A percentile compares a stretch with the other conserved stretches of the same genome.
These are phyloP conservation scores for Starmerella davenportii DNA, from an alignment of 805 yeast species.

Conservation along the genomic window DNA sequence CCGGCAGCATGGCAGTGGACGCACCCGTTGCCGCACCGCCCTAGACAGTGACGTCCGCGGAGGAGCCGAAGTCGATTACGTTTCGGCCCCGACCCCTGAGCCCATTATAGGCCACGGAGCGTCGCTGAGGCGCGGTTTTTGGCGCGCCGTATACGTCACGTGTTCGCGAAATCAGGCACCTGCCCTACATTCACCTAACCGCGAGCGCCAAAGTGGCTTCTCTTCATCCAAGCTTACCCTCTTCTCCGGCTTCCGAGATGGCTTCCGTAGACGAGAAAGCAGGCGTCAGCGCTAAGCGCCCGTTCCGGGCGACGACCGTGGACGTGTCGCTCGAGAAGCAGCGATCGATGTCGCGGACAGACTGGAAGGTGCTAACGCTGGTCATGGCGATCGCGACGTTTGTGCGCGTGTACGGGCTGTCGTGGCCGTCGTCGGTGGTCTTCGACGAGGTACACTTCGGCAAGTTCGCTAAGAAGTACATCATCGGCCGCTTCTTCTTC, in stretches of 20 bases:
- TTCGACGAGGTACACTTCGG: constrained; percentile 93
- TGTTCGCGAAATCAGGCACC: not conserved
- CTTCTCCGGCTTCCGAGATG: not conserved
- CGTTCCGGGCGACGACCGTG: constrained; percentile 19
- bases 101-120: not conserved
- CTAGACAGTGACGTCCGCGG: not conserved
- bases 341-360: constrained; percentile 13
- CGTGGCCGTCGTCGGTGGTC: constrained; percentile 63
- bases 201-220: constrained; percentile 7
- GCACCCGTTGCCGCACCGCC: not conserved
- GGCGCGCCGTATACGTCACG: not conserved
- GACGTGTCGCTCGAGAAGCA: constrained; percentile 14
- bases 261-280: not conserved
- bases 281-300: constrained; percentile 6
- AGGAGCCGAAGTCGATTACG: not conserved
- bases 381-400: constrained; percentile 35
- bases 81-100: not conserved
- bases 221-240: not conserved
- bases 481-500: constrained; percentile 42
- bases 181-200: not conserved
- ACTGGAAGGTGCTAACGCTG: constrained; percentile 18
- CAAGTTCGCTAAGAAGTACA: constrained; percentile 78
- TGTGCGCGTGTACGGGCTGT: constrained; percentile 45
- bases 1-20: not conserved
- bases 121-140: too few species aligned